These are phyloP conservation scores for Penicillium brevicompactum DNA, from an alignment of 2,329 filamentous ascomycete species.

Conservation along the genomic window DNA sequence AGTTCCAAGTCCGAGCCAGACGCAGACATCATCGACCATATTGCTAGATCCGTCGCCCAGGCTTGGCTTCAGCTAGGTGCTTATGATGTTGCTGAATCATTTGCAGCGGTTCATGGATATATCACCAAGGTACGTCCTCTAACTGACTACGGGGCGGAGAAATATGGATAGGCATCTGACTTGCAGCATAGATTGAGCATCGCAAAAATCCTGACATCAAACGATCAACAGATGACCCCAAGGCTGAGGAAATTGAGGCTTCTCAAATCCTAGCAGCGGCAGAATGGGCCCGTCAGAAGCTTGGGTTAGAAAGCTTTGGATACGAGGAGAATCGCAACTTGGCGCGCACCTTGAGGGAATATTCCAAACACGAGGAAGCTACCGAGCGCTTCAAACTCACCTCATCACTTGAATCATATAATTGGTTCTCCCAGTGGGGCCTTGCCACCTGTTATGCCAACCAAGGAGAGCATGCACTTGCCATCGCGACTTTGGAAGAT, in stretches of 20 bases:
- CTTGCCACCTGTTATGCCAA: conserved; percentile 16
- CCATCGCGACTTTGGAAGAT: conserved; percentile 4
- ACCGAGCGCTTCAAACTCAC: conserved; percentile 20
- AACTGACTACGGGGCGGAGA: no score
- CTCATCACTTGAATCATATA: conserved; percentile 13
- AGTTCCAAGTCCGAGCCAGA: conserved; percentile 27
- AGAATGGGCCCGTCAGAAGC: conserved; percentile 13
- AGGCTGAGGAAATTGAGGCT: not conserved
- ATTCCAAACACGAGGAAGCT: conserved; percentile 14
- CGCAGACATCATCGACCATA: conserved; percentile 27
- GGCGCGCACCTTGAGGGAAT: conserved; percentile 18
- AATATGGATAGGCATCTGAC: not conserved
- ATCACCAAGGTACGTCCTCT: conserved; percentile 12
- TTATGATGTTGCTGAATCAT: not conserved
- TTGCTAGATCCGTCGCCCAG: conserved; percentile 18
- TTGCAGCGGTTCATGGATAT: conserved; percentile 8
- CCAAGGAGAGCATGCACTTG: conserved; percentile 7
- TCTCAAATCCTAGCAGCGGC: conserved; percentile 13
- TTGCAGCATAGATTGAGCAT: conserved; percentile 6
- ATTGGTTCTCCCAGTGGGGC: conserved; percentile 22
- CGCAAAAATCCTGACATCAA: conserved; percentile 5
- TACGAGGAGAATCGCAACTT: conserved; percentile 21
- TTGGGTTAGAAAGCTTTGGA: conserved; percentile 11
- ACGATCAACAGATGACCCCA: not conserved
- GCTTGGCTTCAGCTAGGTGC: conserved; percentile 17